Conservation (phyloP, 176 grass and related monocot species). For the Carex myosuroides region DNA sequence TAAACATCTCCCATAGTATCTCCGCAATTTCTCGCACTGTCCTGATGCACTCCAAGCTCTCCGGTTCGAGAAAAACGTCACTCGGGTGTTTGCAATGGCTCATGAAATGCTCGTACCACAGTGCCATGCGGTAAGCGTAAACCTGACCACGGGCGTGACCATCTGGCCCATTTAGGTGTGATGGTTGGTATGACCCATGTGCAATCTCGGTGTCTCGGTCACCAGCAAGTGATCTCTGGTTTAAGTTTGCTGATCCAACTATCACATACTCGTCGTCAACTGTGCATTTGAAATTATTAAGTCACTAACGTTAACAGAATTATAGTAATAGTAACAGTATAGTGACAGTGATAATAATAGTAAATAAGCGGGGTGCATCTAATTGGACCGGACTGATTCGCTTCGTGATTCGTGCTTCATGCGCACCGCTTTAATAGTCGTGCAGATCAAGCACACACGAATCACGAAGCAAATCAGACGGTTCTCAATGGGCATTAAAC, state of each 20-base stretch:
- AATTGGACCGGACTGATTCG: no score
- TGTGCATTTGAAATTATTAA: conserved; percentile 5
- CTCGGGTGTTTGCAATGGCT: not conserved
- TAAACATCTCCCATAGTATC: conserved; percentile 53
- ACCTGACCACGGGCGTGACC: conserved; percentile 38
- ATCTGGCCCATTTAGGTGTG: conserved; percentile 43
- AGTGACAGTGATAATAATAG: no score
- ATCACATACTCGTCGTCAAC: conserved; percentile 88
- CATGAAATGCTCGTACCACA: conserved; percentile 90
- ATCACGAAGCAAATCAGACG: no score
- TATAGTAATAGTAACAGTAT: not conserved
- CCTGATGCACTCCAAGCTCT: conserved; percentile 65
- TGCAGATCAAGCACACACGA: no score
- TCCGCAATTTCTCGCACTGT: conserved; percentile 38
- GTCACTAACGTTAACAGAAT: not conserved
- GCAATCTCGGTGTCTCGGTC: conserved; percentile 85
- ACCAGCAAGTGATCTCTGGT: conserved; percentile 84
- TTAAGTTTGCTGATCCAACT: conserved; percentile 83
- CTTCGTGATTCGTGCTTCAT: no score
- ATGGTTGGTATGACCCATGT: conserved; percentile 83
- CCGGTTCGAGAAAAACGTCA: conserved; percentile 29
- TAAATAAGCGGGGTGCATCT: no score
- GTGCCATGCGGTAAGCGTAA: conserved; percentile 60
- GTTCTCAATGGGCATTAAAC: no score
- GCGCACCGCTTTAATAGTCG: no score